Evolutionary conservation across 78 protist species (phyloP).

Genomic region (Paulinella micropora): DNA sequence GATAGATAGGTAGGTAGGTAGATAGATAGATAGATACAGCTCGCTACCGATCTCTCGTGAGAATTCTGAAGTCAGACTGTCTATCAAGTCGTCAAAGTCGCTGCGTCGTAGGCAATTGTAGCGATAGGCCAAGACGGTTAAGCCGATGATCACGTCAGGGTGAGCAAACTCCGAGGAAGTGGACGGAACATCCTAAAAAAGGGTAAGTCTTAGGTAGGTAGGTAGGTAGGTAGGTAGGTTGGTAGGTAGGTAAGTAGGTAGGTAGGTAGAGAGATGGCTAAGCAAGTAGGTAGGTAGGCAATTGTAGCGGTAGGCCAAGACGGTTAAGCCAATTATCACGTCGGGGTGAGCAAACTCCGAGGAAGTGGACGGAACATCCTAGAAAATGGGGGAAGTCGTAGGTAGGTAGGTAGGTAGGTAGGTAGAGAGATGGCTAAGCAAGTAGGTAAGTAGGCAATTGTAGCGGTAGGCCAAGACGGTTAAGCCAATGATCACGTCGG

Average conservation of each 20-base stretch:
- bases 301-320: slow-evolving; percentile 9
- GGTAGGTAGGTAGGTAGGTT: too few relatives aligned
- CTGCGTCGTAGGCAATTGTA: slow-evolving; percentile 24
- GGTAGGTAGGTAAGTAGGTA: too few relatives aligned
- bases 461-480: slow-evolving; percentile 12
- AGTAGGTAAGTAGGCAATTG: too few relatives aligned
- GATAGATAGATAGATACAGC: too few relatives aligned
- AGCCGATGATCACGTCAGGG: slow-evolving; percentile 44
- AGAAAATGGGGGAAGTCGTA: slow-evolving; percentile 15
- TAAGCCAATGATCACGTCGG: slow-evolving; percentile 23
- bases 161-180: slow-evolving; percentile 41
- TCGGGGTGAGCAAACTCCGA: slow-evolving; percentile 48
- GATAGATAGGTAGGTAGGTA: too few relatives aligned
- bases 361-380: not conserved
- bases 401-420: too few relatives aligned
- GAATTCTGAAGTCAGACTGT: slow-evolving; percentile 12
- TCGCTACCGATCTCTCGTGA: not conserved
- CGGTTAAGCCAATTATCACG: slow-evolving; percentile 28
- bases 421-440: too few relatives aligned
- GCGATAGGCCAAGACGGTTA: slow-evolving; percentile 39
- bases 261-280: too few relatives aligned
- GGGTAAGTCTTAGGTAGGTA: too few relatives aligned
- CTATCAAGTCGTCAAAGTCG: slow-evolving; percentile 24
- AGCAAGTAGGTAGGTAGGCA: too few relatives aligned
- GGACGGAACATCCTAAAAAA: too few relatives aligned